phyloP scores from a whole-genome alignment of 2,329 filamentous ascomycete species.

The Biscogniauxia sp. region DNA sequence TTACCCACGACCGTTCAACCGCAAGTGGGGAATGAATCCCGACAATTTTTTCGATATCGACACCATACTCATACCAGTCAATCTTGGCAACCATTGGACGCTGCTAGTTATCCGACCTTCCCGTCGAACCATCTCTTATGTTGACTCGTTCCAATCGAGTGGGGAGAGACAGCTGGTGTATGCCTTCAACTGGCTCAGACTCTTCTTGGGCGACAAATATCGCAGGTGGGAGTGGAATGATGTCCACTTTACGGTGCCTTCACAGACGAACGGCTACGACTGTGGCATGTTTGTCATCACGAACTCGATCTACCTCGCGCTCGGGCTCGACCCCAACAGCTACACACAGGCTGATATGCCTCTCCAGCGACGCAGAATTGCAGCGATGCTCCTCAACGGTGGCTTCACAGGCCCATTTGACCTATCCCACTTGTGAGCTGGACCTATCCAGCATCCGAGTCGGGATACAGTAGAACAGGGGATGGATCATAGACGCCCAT shows the following conservation, averaged over 20 bases:
- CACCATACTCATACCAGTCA: conserved; percentile 68
- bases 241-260: conserved; percentile 47
- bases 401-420: conserved; percentile 63
- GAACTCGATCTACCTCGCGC: conserved; percentile 63
- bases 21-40: conserved; percentile 54
- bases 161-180: conserved; percentile 42
- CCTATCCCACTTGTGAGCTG: conserved; percentile 28
- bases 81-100: conserved; percentile 66
- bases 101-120: conserved; percentile 64
- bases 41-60: conserved; percentile 63
- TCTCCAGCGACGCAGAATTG: conserved; percentile 60
- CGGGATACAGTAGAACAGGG: background rate
- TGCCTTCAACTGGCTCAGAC: conserved; percentile 54
- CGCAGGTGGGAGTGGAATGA: conserved; percentile 58
- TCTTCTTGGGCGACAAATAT: conserved; percentile 55
- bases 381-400: conserved; percentile 63
- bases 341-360: conserved; percentile 56
- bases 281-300: conserved; percentile 77
- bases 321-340: conserved; percentile 50
- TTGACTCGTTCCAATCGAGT: conserved; percentile 60
- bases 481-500: no score
- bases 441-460: background rate
- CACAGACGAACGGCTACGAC: conserved; percentile 67
- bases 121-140: conserved; percentile 60
- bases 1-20: conserved; percentile 28